Base-by-base conservation (phyloP, 345 rosid species). In the Populus deltoides region DNA sequence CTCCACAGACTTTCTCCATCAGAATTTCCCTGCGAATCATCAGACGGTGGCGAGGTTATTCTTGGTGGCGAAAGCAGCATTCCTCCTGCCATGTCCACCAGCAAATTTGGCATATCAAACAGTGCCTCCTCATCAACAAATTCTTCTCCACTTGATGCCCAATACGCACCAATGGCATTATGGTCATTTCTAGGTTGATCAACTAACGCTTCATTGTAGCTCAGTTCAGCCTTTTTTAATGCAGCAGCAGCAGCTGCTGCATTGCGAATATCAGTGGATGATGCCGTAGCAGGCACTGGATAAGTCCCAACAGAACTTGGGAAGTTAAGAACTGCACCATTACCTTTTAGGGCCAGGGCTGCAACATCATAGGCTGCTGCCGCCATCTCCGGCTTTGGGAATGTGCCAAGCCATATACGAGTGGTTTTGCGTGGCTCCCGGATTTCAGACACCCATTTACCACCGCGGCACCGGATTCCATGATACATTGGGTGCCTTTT, bases 391-490 rank as follows among this genome's bases (percentile, higher is more conserved):
- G 97, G 89, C 1, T 88, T 82, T 1, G 94, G 84, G 75, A 87
- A 94, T 7, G 98, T 94, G 16, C 98, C 98, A 0, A 94, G 97
- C 98, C 98, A 94, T 73, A 94, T 93, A 16, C 98, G 87, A 7
- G 92, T 89, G 10, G 91, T 92, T 77, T 94, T 94, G 68, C 90
- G 90, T 0, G 98, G 98, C 71, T 94, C 97, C 72, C 98, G 92
- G 81, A 94, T 89, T 83, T 94, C 98, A 0, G 95, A 92, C 39
- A 94, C 98, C 98, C 98, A 94, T 81, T 94, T 94, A 1, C 88
- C 91, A 33, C 97, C 83, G 71, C 98, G 90, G 81, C 88, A 80
- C 38, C 98, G 84, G 82, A 90, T 94, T 43, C 98, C 98, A 0
- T 90, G 85, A 77, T 85, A 91, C 62, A 59, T 36, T 12, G 91